Evolutionary conservation across 257 asterid genomes (phyloP), one percentile per base, ranked within the genome.

Genomic region (Solanum sparsipilum): DNA sequence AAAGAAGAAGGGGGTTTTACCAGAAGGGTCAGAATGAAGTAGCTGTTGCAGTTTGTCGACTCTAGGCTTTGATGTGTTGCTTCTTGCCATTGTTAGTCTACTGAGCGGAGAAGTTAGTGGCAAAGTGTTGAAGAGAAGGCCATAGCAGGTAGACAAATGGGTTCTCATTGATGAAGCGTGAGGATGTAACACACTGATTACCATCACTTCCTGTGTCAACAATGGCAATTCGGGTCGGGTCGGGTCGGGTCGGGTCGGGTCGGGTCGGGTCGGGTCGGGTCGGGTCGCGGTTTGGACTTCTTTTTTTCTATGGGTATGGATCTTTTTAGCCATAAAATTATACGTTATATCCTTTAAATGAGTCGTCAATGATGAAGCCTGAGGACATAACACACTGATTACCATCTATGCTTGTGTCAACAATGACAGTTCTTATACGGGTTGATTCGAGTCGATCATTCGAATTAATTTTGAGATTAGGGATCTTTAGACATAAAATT

Each of bases 41-140:
- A 92, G 56, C 63, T 90, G 92, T 85, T 92, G 98, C 13, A 94
- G 41, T 90, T 91, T 85, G 81, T 88, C 87, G 48, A 91, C 86
- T 52, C 78, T 91, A 67, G 90, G 86, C 11, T 73, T 41, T 11
- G 88, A 29, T 36, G 88, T 20, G 21, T 71, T 52, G 68, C 1
- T 81, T 81, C 85, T 81, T 81, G 70, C 41, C 85, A 81, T 81
- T 18, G 41, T 52, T 3, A 46, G 41, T 46, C 58, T 68, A 36
- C 87, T 27, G 20, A 68, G 31, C 0, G 41, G 83, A n/a, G 44
- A 44, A 44, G 39, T 39, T 39, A 85, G 44, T 8, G 87, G 44
- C 36, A 15, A 10, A 48, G 82, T 2, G 41, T 63, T 63, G 18
- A 41, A 85, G 18, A 85, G 73, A 85, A 39, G 79, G 23, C 36